phyloP scores from a whole-genome alignment of 768 basidiomycete genomes.

The Rubroboletus satanas region DNA sequence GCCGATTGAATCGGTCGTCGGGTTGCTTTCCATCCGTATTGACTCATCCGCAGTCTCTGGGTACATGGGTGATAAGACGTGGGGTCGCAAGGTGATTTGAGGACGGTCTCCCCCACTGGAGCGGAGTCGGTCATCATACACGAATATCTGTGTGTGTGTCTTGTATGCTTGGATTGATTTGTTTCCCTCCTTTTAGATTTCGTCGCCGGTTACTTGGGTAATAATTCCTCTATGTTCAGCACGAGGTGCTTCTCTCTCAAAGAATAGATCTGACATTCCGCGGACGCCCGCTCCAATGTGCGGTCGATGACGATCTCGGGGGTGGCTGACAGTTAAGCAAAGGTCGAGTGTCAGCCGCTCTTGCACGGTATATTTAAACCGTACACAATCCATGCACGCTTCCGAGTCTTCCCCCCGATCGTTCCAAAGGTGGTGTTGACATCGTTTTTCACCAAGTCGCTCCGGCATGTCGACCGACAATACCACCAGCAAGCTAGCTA shows the following conservation, averaged over 20 bases:
- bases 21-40: too few relatives aligned
- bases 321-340: constrained; percentile 6
- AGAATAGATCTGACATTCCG: not conserved
- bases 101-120: too few relatives aligned
- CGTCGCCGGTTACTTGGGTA: not conserved
- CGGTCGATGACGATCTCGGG: not conserved
- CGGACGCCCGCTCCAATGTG: not conserved
- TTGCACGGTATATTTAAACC: not conserved
- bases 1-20: too few relatives aligned
- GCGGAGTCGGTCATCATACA: too few relatives aligned
- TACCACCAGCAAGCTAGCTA: not conserved
- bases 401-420: not conserved
- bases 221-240: too few relatives aligned
- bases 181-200: not conserved
- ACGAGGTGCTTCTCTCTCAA: not conserved
- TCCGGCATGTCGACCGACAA: constrained; percentile 9
- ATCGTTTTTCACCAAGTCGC: not conserved
- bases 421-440: not conserved
- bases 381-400: not conserved
- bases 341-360: constrained; percentile 7
- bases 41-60: too few relatives aligned
- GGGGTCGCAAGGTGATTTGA: too few relatives aligned
- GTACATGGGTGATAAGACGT: too few relatives aligned
- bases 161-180: not conserved
- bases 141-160: too few relatives aligned